phyloP scores from a whole-genome alignment of 1,284 basidiomycete genomes.

The Trichosporon asahii region DNA sequence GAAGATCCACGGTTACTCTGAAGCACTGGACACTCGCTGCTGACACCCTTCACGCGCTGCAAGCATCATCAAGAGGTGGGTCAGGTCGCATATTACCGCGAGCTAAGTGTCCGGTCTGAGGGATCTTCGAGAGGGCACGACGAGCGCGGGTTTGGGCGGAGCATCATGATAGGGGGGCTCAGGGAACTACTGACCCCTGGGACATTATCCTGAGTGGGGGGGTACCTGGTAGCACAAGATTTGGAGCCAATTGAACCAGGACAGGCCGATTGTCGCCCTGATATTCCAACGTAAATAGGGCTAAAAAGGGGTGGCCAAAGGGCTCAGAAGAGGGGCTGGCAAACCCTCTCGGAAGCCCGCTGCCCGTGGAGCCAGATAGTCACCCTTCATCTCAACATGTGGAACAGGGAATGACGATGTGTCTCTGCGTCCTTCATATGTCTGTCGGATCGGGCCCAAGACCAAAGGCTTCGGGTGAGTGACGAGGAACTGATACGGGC shows the following conservation, averaged over 20 bases:
- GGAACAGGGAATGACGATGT: background rate
- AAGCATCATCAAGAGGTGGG: background rate
- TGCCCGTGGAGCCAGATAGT: background rate
- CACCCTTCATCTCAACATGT: background rate
- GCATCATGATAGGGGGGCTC: background rate
- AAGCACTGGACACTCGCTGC: background rate
- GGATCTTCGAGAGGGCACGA: background rate
- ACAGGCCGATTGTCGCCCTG: conserved; percentile 2
- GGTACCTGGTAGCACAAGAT: conserved; percentile 8
- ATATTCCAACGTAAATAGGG: conserved; percentile 8
- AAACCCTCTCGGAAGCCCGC: background rate
- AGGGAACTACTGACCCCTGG: background rate
- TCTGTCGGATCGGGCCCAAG: background rate
- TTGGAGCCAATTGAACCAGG: conserved; percentile 8
- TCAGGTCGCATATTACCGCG: background rate
- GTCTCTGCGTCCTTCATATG: background rate
- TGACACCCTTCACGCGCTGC: background rate
- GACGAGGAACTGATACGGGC: background rate
- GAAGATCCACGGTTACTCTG: background rate
- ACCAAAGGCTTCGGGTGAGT: background rate
- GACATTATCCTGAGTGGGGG: background rate
- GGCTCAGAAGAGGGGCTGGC: background rate
- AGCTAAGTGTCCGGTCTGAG: background rate
- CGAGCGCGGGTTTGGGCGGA: background rate
- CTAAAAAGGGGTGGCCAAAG: background rate